phyloP scores from a whole-genome alignment of 441 rosid genomes.

The Pelargonium fulgidum region DNA sequence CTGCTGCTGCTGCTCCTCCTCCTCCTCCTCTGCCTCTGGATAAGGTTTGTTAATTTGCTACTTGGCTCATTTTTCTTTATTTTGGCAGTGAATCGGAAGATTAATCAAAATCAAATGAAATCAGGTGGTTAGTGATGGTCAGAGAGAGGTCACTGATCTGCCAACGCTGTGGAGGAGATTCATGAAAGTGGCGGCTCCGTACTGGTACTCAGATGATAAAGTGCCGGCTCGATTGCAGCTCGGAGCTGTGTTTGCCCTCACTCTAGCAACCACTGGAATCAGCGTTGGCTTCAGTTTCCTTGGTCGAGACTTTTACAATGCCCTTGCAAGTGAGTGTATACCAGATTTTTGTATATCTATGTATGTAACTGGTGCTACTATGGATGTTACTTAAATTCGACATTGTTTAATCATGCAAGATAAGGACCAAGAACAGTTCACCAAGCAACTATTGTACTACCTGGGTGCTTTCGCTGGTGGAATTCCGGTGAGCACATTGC shows the following conservation, averaged over 20 bases:
- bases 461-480: constrained; percentile 84
- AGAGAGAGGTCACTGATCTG: constrained; percentile 35
- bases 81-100: background rate
- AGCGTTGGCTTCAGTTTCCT: constrained; percentile 93
- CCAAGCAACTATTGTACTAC: constrained; percentile 79
- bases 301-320: constrained; percentile 94
- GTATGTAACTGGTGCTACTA: too few relatives aligned
- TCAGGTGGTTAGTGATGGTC: constrained; percentile 15
- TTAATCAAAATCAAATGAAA: background rate
- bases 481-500: constrained; percentile 74
- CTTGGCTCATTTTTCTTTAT: background rate
- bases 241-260: constrained; percentile 77
- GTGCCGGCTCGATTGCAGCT: constrained; percentile 69
- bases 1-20: background rate
- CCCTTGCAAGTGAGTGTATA: constrained; percentile 60
- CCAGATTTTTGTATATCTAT: background rate
- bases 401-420: constrained; percentile 29
- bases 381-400: background rate
- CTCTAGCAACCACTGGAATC: constrained; percentile 80
- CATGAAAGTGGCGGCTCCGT: constrained; percentile 90
- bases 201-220: constrained; percentile 80
- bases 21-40: background rate
- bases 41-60: background rate
- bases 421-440: constrained; percentile 88
- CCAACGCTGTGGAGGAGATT: constrained; percentile 48